Percentiles rank a stretch among this genome's conserved stretches.
Conservation (phyloP, 176 grass and related monocot genomes). For the Oryza officinalis region DNA sequence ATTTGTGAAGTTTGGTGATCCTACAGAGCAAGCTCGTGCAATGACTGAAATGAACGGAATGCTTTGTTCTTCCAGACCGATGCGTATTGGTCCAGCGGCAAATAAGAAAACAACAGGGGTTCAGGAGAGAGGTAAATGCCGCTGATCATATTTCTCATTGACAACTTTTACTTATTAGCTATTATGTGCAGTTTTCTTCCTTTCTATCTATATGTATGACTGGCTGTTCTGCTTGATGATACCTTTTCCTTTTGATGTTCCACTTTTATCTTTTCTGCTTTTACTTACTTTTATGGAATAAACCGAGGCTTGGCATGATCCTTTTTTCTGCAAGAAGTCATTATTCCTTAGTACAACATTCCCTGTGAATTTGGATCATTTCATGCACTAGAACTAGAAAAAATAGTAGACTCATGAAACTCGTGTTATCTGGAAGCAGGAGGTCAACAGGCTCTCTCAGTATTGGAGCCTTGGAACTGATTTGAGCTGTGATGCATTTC, state of each 20-base stretch:
- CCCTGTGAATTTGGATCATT: slow-evolving; percentile 72
- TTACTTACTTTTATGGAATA: slow-evolving; percentile 33
- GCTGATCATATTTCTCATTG: not conserved
- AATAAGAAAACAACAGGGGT: slow-evolving; percentile 71
- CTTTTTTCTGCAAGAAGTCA: slow-evolving; percentile 43
- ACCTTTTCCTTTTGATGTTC: slow-evolving; percentile 8
- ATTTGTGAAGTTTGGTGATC: slow-evolving; percentile 90
- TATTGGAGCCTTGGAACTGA: slow-evolving; percentile 66
- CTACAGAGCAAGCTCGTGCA: slow-evolving; percentile 81
- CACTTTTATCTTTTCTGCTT: slow-evolving; percentile 11
- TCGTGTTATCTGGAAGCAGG: slow-evolving; percentile 98
- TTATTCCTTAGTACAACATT: slow-evolving; percentile 39
- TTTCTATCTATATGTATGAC: not conserved
- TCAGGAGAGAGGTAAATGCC: slow-evolving; percentile 73
- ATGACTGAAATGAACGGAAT: slow-evolving; percentile 99
- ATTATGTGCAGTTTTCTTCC: not conserved
- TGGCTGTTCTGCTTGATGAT: slow-evolving; percentile 24
- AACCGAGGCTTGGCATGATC: slow-evolving; percentile 40
- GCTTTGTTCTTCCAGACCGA: slow-evolving; percentile 80
- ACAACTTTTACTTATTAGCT: not conserved
- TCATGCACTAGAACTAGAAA: slow-evolving; percentile 52
- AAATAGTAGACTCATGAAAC: slow-evolving; percentile 75
- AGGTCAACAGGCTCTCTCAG: slow-evolving; percentile 70
- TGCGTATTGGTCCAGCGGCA: slow-evolving; percentile 88
- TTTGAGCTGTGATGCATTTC: slow-evolving; percentile 84